These are phyloP conservation scores for Lipomyces chichibuensis DNA, from an alignment of 805 yeast species.

Conservation along the genomic window DNA sequence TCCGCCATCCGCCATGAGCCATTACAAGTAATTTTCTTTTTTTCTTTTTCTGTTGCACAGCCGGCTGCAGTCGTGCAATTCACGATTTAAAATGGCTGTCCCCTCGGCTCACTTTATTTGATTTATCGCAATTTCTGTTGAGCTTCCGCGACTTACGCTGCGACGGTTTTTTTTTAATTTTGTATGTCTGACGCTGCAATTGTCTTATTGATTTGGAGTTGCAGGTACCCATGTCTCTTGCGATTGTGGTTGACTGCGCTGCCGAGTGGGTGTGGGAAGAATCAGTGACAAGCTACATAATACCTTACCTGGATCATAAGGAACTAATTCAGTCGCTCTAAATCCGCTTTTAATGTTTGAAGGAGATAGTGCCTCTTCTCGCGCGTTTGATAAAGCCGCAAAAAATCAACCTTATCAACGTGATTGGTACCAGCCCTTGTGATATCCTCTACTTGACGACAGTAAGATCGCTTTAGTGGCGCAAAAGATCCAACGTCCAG, in stretches of 20 bases:
- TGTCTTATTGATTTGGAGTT: no score
- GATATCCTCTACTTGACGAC: background rate
- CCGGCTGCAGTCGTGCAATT: slow-evolving; percentile 4
- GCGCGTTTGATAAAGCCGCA: slow-evolving; percentile 3
- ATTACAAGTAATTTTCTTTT: slow-evolving; percentile 1
- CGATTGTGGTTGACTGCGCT: background rate
- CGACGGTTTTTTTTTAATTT: no score
- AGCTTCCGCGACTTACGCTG: no score
- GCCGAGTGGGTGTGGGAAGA: background rate
- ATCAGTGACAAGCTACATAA: slow-evolving; percentile 3
- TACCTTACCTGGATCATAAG: slow-evolving; percentile 1
- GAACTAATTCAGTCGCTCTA: slow-evolving; percentile 2
- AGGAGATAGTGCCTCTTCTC: slow-evolving; percentile 3
- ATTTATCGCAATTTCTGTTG: no score
- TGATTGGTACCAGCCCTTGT: slow-evolving; percentile 5
- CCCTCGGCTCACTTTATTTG: background rate
- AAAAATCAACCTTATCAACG: background rate
- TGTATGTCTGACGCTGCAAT: no score
- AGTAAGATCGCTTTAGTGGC: slow-evolving; percentile 1
- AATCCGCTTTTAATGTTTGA: background rate
- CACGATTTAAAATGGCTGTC: background rate
- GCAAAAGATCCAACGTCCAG: background rate
- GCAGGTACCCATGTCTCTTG: background rate
- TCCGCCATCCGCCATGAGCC: no score
- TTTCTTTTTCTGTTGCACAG: slow-evolving; percentile 1